Conservation (phyloP, 108 stramenopile genomes). For the Nitzschia palea region DNA sequence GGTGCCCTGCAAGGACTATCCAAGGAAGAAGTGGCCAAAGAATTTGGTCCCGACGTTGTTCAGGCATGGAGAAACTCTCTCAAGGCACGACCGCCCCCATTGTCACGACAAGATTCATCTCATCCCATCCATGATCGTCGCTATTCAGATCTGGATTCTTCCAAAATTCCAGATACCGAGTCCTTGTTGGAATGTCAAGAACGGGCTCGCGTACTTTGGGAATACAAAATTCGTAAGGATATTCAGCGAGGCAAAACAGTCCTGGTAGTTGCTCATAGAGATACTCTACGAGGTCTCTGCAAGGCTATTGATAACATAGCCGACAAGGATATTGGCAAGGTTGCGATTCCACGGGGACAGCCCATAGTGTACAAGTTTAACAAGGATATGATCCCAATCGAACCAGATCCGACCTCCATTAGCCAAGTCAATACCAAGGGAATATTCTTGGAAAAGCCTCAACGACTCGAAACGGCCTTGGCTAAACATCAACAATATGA, state of each 20-base stretch:
- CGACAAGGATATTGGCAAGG: constrained; percentile 60
- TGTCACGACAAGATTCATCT: constrained; percentile 29
- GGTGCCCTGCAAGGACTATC: constrained; percentile 72
- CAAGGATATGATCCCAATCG: constrained; percentile 39
- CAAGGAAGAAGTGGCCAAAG: constrained; percentile 65
- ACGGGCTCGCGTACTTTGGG: constrained; percentile 62
- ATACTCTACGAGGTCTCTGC: constrained; percentile 64
- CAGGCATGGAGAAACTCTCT: constrained; percentile 58
- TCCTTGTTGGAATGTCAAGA: constrained; percentile 60
- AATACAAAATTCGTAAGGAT: constrained; percentile 57
- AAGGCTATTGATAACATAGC: constrained; percentile 35
- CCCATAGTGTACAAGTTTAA: constrained; percentile 89
- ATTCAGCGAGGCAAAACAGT: constrained; percentile 66
- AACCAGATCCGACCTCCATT: constrained; percentile 35
- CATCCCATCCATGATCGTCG: constrained; percentile 53
- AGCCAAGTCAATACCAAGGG: constrained; percentile 52
- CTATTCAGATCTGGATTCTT: constrained; percentile 44
- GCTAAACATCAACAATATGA: constrained; percentile 53
- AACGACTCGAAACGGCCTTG: constrained; percentile 54
- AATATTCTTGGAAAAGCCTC: constrained; percentile 62
- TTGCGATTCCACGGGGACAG: constrained; percentile 86
- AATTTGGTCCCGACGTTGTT: constrained; percentile 62
- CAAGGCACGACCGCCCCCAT: constrained; percentile 53
- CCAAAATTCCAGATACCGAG: constrained; percentile 53
- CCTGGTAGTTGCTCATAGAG: constrained; percentile 78